phyloP scores from a whole-genome alignment of 441 rosid genomes.

The Erodium texanum region DNA sequence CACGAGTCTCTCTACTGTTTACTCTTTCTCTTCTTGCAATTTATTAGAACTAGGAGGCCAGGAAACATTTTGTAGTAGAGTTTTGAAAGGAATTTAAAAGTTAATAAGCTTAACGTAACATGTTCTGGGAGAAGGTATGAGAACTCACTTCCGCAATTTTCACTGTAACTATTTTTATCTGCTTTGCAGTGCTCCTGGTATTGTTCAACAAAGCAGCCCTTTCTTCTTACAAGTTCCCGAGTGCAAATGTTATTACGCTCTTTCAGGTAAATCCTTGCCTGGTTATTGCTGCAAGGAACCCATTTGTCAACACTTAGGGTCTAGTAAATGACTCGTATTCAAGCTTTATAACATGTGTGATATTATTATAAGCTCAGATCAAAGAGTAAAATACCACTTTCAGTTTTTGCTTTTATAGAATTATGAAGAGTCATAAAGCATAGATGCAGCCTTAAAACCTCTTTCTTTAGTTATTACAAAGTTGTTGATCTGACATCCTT shows the following conservation, averaged over 20 bases:
- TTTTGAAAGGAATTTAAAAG: too few species aligned
- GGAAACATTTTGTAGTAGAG: too few species aligned
- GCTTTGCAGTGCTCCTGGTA: slow-evolving; percentile 53
- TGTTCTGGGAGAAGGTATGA: background rate
- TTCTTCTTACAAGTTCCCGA: slow-evolving; percentile 72
- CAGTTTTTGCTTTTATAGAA: background rate
- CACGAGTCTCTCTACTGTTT: too few species aligned
- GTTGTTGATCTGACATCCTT: background rate
- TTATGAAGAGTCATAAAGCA: background rate
- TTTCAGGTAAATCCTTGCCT: slow-evolving; percentile 42
- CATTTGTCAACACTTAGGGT: background rate
- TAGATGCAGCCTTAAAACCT: background rate
- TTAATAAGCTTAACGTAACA: too few species aligned
- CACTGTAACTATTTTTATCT: background rate
- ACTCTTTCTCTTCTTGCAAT: too few species aligned
- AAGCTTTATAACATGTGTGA: background rate
- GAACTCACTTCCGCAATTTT: background rate
- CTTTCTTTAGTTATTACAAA: background rate
- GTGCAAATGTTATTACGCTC: slow-evolving; percentile 80
- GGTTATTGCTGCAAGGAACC: background rate
- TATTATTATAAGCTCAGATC: background rate
- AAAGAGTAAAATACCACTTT: background rate
- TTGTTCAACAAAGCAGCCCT: slow-evolving; percentile 97
- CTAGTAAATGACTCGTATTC: background rate
- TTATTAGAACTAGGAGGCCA: too few species aligned